A percentile compares a stretch with the other conserved stretches of the same genome.
These are phyloP conservation scores for Begonia masoniana DNA, from an alignment of 306 rosid genomes.

Conservation along the genomic window DNA sequence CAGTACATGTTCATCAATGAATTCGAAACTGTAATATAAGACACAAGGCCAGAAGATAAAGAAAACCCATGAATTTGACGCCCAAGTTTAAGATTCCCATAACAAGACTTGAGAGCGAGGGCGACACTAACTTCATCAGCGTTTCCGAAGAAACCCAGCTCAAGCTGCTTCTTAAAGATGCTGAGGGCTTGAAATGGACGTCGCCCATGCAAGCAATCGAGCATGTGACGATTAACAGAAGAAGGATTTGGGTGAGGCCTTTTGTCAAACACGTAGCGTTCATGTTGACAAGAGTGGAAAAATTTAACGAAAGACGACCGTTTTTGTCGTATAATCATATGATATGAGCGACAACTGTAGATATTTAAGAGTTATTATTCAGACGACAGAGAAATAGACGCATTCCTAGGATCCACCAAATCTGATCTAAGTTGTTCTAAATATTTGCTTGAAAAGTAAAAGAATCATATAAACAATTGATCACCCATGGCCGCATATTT, in stretches of 20 bases:
- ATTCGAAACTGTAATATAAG: constrained; percentile 33
- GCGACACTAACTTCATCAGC: constrained; percentile 39
- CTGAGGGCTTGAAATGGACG: constrained; percentile 38
- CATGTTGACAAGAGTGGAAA: constrained; percentile 24
- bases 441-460: too few species aligned
- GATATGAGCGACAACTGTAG: background rate
- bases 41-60: constrained; percentile 38
- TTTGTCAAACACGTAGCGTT: constrained; percentile 31
- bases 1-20: constrained; percentile 78
- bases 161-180: constrained; percentile 29
- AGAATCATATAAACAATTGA: too few species aligned
- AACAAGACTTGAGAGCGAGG: constrained; percentile 70
- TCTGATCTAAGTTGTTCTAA: too few species aligned
- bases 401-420: too few species aligned
- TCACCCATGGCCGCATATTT: too few species aligned
- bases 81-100: constrained; percentile 33
- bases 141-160: constrained; percentile 12
- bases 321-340: constrained; percentile 36
- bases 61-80: constrained; percentile 46
- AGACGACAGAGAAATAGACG: too few species aligned
- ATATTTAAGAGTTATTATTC: too few species aligned
- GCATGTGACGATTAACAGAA: constrained; percentile 33
- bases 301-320: background rate
- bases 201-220: constrained; percentile 25
- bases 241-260: constrained; percentile 31